Evolutionary conservation across 1,284 basidiomycete genomes (phyloP).

Genomic region (Coniferiporia weirii): DNA sequence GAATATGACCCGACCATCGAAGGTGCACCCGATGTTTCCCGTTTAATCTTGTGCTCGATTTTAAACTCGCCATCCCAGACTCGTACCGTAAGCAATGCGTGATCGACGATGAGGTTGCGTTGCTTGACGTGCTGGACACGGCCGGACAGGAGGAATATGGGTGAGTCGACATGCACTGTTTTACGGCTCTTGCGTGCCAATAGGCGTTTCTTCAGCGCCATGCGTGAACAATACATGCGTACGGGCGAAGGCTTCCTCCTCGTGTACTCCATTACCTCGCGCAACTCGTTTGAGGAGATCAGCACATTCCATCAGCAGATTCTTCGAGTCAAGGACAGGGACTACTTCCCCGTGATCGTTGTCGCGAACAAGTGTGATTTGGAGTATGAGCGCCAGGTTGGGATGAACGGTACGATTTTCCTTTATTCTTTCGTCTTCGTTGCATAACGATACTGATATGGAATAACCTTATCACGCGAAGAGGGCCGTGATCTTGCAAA

Average conservation of each 20-base stretch:
- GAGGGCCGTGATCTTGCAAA: conserved; percentile 98
- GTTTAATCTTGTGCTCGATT: conserved; percentile 12
- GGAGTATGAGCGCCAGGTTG: conserved; percentile 97
- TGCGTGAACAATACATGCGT: conserved; percentile 98
- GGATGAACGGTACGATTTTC: conserved; percentile 78
- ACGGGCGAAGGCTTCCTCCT: conserved; percentile 98
- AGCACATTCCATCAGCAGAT: conserved; percentile 98
- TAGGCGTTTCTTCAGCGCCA: conserved; percentile 55
- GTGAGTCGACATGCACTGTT: conserved; percentile 45
- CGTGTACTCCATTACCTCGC: conserved; percentile 97
- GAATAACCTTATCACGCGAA: conserved; percentile 29
- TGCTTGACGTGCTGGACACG: conserved; percentile 97
- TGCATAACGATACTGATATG: not conserved
- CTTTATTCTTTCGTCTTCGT: not conserved
- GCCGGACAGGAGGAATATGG: conserved; percentile 99
- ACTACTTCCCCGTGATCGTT: conserved; percentile 96
- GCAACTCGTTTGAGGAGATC: conserved; percentile 97
- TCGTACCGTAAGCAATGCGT: conserved; percentile 95
- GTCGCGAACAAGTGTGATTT: conserved; percentile 99
- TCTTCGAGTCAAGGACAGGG: conserved; percentile 94
- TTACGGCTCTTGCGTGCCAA: conserved; percentile 16
- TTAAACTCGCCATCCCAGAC: conserved; percentile 44
- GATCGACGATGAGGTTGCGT: conserved; percentile 96
- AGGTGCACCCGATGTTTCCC: conserved; percentile 47
- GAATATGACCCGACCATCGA: conserved; percentile 99